Conservation (phyloP, 345 rosid species). For the Pistacia atlantica region DNA sequence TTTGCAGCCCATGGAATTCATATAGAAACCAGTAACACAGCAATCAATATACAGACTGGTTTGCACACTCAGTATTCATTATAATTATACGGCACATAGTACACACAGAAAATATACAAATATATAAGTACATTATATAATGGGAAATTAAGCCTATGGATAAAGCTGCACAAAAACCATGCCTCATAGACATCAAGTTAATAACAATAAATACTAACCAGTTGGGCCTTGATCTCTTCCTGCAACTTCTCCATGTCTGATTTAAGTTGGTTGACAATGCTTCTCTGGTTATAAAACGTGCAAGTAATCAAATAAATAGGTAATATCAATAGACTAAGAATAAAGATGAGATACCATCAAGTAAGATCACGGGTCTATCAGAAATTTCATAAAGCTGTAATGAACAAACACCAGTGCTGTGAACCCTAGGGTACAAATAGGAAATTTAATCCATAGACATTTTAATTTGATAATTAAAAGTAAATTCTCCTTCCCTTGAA, state of each 20-base stretch:
- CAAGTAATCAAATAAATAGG: background rate
- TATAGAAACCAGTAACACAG: background rate
- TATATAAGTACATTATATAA: slow-evolving; percentile 7
- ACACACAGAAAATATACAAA: background rate
- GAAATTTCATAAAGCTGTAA: slow-evolving; percentile 13
- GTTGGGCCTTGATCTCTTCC: slow-evolving; percentile 72
- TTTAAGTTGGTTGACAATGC: slow-evolving; percentile 87
- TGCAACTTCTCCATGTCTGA: slow-evolving; percentile 83
- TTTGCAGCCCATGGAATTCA: background rate
- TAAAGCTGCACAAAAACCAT: slow-evolving; percentile 16
- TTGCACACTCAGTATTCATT: background rate
- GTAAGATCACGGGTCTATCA: background rate
- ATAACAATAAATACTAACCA: slow-evolving; percentile 52
- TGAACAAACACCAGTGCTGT: background rate
- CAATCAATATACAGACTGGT: background rate
- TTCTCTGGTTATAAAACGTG: slow-evolving; percentile 59
- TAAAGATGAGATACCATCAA: slow-evolving; percentile 7
- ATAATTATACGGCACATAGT: slow-evolving; percentile 5
- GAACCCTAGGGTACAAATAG: no score
- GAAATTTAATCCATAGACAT: no score
- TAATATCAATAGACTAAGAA: background rate
- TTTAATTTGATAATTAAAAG: no score
- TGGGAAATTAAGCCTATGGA: slow-evolving; percentile 11
- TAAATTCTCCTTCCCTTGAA: no score
- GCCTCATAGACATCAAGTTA: slow-evolving; percentile 5